Evolutionary conservation across 2,329 filamentous ascomycete genomes (phyloP).

Genomic region (Drechslerella dactyloides): DNA sequence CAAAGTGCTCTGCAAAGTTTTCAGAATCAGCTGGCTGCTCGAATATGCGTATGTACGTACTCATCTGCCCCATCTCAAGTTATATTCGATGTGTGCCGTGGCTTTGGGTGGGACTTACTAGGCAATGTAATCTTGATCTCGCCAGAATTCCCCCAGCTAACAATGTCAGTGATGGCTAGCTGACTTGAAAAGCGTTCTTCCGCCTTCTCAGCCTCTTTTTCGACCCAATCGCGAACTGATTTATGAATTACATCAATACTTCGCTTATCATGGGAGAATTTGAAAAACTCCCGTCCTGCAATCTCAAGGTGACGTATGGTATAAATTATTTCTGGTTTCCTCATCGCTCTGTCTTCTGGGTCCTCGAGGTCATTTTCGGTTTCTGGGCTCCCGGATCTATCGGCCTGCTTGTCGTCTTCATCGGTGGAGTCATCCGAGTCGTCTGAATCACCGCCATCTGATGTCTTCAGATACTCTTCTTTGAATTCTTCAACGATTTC

Average conservation of each 20-base stretch:
- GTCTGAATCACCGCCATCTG: constrained; percentile 2
- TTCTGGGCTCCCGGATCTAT: not conserved
- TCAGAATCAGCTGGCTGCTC: not conserved
- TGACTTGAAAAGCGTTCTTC: constrained; percentile 3
- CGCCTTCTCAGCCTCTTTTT: constrained; percentile 29
- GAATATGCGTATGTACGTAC: not conserved
- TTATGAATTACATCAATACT: constrained; percentile 35
- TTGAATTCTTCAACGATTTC: constrained; percentile 44
- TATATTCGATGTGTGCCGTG: not conserved
- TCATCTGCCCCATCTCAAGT: not conserved
- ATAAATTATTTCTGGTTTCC: constrained; percentile 34
- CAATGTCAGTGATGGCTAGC: constrained; percentile 5
- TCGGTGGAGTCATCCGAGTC: not conserved
- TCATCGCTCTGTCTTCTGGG: constrained; percentile 16
- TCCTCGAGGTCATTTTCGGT: not conserved
- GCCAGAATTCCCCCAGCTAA: constrained; percentile 20
- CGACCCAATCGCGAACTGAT: constrained; percentile 41
- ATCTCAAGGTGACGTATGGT: constrained; percentile 29
- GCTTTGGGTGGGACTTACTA: constrained; percentile 22
- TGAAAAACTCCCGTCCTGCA: constrained; percentile 34
- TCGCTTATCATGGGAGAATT: constrained; percentile 23
- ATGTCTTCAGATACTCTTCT: constrained; percentile 1
- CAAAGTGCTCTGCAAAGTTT: constrained; percentile 9
- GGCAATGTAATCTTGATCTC: constrained; percentile 39
- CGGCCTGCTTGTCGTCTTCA: constrained; percentile 1